These are phyloP conservation scores for Coccomyxa subellipsoidea DNA, from an alignment of 163 green algal species.

Conservation along the genomic window DNA sequence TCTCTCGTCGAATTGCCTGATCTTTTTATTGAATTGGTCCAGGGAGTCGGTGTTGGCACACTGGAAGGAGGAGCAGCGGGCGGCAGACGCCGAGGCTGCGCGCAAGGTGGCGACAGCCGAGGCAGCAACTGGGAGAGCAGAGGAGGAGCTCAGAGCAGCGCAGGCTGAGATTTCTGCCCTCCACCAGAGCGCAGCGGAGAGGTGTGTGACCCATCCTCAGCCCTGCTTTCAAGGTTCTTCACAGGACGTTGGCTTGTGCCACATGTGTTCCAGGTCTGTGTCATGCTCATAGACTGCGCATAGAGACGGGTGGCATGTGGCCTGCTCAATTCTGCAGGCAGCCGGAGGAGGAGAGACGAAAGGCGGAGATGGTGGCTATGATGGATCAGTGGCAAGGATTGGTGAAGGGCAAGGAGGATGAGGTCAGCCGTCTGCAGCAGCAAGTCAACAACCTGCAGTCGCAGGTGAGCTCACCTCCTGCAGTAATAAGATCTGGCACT, in stretches of 20 bases:
- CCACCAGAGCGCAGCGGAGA: neutral
- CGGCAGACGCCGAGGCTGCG: neutral
- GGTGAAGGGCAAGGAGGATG: neutral
- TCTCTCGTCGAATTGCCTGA: neutral
- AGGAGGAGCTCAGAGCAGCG: neutral
- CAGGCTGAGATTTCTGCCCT: neutral
- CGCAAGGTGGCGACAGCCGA: neutral
- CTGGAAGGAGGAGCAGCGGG: neutral
- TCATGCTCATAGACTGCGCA: too few relatives aligned
- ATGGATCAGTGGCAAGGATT: neutral
- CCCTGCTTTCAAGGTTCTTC: too few relatives aligned
- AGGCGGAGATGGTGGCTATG: neutral
- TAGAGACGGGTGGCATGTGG: too few relatives aligned
- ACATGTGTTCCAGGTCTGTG: too few relatives aligned
- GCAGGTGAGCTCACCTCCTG: neutral
- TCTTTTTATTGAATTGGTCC: neutral
- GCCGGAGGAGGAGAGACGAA: neutral
- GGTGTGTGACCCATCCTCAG: neutral
- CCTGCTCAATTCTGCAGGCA: too few relatives aligned
- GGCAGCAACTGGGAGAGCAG: neutral
- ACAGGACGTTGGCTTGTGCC: too few relatives aligned
- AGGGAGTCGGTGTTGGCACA: neutral
- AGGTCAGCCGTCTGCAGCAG: neutral
- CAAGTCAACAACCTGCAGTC: neutral
- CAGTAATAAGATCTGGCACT: too few relatives aligned